These are phyloP conservation scores for Coemansia sp. DNA, from an alignment of 192 early-diverging fungal genomes.

Conservation along the genomic window DNA sequence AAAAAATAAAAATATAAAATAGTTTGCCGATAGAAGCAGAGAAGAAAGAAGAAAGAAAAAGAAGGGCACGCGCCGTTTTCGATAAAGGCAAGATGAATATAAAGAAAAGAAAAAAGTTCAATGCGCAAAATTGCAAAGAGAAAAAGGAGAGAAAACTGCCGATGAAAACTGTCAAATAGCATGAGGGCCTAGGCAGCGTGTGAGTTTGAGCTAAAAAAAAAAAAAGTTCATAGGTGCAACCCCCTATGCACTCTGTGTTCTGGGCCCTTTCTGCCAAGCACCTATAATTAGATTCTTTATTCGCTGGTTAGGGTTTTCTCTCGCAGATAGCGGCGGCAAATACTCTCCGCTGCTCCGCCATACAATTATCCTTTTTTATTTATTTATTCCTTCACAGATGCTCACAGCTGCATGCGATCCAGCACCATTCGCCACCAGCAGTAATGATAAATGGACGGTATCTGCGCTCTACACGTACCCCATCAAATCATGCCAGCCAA, in stretches of 20 bases:
- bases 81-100: slow-evolving; percentile 4
- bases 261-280: neutral
- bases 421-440: neutral
- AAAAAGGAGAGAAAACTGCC: slow-evolving; percentile 14
- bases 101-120: slow-evolving; percentile 5
- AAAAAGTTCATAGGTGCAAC: neutral
- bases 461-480: slow-evolving; percentile 48
- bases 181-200: neutral
- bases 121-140: neutral
- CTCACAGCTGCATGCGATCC: neutral
- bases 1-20: neutral
- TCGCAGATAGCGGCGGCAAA: neutral
- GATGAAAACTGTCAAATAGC: neutral
- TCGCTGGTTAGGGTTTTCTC: neutral
- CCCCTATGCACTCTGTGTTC: neutral
- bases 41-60: neutral
- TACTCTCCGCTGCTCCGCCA: neutral
- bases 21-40: neutral
- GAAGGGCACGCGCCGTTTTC: neutral
- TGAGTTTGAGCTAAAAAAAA: neutral
- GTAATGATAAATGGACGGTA: slow-evolving; percentile 22
- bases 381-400: neutral
- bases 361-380: neutral
- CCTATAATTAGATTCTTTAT: neutral
- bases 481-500: slow-evolving; percentile 45